Evolutionary conservation across 192 early-diverging fungal species (phyloP).

Genomic region (Coemansia asiatica): DNA sequence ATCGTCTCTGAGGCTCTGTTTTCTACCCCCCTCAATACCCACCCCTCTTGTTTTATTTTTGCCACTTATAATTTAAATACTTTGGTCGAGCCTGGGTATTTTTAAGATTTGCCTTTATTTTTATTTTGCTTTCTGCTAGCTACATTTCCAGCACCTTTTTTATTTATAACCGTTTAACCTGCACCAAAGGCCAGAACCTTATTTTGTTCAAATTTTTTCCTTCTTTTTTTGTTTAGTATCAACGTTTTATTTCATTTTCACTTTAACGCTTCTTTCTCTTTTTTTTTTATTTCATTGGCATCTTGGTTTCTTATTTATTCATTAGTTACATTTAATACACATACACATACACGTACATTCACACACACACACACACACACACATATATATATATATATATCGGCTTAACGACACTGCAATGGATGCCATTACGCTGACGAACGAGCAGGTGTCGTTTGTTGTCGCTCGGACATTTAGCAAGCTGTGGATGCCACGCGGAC

Average conservation of each 20-base stretch:
- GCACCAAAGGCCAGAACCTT: background rate
- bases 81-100: constrained; percentile 14
- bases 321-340: background rate
- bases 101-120: constrained; percentile 10
- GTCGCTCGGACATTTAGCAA: constrained; percentile 45
- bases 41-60: background rate
- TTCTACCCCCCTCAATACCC: background rate
- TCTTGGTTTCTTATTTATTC: background rate
- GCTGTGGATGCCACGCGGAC: constrained; percentile 42
- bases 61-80: constrained; percentile 14
- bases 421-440: constrained; percentile 30
- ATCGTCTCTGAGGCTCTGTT: constrained; percentile 16
- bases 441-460: constrained; percentile 48
- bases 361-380: background rate
- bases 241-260: background rate
- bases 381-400: background rate
- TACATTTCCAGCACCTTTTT: background rate
- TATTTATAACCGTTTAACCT: constrained; percentile 7
- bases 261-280: background rate
- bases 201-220: constrained; percentile 7
- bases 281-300: constrained; percentile 4
- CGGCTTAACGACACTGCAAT: constrained; percentile 4
- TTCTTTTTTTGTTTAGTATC: constrained; percentile 8
- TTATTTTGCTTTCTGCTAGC: constrained; percentile 4
- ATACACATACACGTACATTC: constrained; percentile 7